Percentiles rank a stretch among this genome's conserved stretches.
These are phyloP conservation scores for Cystobasidium sp. DNA, from an alignment of 1,284 basidiomycete genomes.

Conservation along the genomic window DNA sequence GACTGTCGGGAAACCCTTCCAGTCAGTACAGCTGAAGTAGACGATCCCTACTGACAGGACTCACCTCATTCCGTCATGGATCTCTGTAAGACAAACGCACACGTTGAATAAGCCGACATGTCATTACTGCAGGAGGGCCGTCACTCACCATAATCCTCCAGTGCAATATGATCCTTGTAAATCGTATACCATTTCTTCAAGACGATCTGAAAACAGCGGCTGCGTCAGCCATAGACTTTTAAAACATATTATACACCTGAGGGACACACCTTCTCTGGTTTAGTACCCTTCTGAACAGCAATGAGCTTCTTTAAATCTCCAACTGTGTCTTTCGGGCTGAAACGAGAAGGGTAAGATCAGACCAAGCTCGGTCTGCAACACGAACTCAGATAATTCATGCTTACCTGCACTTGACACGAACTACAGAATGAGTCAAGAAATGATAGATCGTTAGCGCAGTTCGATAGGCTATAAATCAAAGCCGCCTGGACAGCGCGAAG, in stretches of 20 bases:
- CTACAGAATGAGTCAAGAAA: constrained; percentile 58
- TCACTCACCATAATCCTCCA: constrained; percentile 74
- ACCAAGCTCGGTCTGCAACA: neutral
- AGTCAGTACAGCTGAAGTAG: neutral
- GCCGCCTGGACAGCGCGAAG: neutral
- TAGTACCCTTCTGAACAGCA: constrained; percentile 92
- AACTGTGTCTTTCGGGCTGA: constrained; percentile 91
- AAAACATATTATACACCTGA: neutral
- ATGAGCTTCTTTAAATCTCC: constrained; percentile 97
- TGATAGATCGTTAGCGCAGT: neutral
- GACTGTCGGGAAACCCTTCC: neutral
- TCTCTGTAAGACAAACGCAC: constrained; percentile 34
- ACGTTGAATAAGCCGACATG: neutral
- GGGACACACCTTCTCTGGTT: constrained; percentile 59
- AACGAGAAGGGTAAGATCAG: constrained; percentile 54
- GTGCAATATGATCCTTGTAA: constrained; percentile 83
- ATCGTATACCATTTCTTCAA: constrained; percentile 97
- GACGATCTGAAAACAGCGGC: constrained; percentile 67
- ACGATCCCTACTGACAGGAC: constrained; percentile 44
- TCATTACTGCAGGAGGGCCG: neutral
- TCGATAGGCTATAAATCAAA: neutral
- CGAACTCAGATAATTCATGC: constrained; percentile 16
- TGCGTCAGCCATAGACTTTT: neutral
- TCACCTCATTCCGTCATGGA: constrained; percentile 53
- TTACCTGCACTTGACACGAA: constrained; percentile 73